These are phyloP conservation scores for Aspergillus conjunctus DNA, from an alignment of 495 filamentous ascomycete genomes.

Conservation along the genomic window DNA sequence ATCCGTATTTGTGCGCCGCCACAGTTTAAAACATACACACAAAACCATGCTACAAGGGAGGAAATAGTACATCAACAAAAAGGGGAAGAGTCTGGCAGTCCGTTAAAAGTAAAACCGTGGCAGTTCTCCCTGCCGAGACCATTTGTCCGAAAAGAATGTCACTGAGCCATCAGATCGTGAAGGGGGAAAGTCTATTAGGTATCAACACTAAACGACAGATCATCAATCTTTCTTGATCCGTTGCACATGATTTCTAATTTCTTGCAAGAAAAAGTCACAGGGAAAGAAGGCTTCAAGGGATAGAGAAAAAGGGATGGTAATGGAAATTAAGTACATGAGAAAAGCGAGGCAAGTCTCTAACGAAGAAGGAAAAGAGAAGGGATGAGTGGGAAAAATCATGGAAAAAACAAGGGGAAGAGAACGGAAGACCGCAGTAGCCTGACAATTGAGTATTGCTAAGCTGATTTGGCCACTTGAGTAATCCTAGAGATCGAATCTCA, in stretches of 20 bases:
- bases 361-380: constrained; percentile 14
- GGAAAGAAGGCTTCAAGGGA: constrained; percentile 18
- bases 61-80: constrained; percentile 12
- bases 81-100: constrained; percentile 4
- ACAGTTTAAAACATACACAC: constrained; percentile 3
- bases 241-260: constrained; percentile 33
- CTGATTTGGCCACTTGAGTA: neutral
- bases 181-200: constrained; percentile 35
- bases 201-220: constrained; percentile 35
- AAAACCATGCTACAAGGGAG: neutral
- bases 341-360: constrained; percentile 11
- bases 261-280: constrained; percentile 22
- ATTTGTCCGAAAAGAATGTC: constrained; percentile 8
- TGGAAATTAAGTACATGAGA: constrained; percentile 11
- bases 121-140: neutral
- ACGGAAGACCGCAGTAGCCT: neutral
- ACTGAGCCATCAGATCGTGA: constrained; percentile 27
- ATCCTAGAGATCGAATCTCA: constrained; percentile 24
- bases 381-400: constrained; percentile 2
- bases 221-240: constrained; percentile 32
- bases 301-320: constrained; percentile 8
- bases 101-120: neutral
- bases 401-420: neutral
- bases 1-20: neutral
- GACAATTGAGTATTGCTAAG: neutral